These are phyloP conservation scores for Goffeauzyma gilvescens DNA, from an alignment of 768 basidiomycete species.

Conservation along the genomic window DNA sequence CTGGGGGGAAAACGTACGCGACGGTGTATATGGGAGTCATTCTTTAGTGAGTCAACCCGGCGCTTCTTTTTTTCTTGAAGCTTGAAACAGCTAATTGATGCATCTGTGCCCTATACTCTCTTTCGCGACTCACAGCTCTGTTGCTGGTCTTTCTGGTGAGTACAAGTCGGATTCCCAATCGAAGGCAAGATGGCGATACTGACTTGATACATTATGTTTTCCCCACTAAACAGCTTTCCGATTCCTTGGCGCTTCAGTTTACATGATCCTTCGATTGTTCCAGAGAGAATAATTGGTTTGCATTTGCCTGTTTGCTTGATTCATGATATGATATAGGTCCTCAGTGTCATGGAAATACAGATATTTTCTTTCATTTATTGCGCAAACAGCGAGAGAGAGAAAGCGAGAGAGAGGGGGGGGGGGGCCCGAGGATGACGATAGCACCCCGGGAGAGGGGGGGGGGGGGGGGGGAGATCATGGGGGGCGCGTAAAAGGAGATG, in stretches of 20 bases:
- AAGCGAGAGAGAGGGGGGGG: no score
- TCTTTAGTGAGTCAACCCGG: conserved; percentile 37
- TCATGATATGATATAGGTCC: no score
- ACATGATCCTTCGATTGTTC: conserved; percentile 71
- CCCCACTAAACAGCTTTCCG: conserved; percentile 44
- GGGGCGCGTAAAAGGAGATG: no score
- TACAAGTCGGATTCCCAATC: conserved; percentile 11
- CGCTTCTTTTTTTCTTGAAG: background rate
- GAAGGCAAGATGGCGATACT: background rate
- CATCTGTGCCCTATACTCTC: background rate
- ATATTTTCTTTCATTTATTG: no score
- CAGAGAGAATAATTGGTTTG: conserved; percentile 50
- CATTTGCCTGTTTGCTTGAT: background rate
- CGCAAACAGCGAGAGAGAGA: no score
- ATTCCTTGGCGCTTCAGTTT: conserved; percentile 60
- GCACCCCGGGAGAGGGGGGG: no score
- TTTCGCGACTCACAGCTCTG: conserved; percentile 37
- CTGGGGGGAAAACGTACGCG: conserved; percentile 40
- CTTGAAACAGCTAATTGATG: background rate
- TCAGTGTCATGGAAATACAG: no score
- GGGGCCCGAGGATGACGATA: no score
- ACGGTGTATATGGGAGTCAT: conserved; percentile 78
- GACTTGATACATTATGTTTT: background rate
- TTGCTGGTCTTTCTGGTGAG: conserved; percentile 71
- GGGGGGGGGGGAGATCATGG: no score